Conservation (phyloP, 306 rosid species). For the Clitoria ternatea region DNA sequence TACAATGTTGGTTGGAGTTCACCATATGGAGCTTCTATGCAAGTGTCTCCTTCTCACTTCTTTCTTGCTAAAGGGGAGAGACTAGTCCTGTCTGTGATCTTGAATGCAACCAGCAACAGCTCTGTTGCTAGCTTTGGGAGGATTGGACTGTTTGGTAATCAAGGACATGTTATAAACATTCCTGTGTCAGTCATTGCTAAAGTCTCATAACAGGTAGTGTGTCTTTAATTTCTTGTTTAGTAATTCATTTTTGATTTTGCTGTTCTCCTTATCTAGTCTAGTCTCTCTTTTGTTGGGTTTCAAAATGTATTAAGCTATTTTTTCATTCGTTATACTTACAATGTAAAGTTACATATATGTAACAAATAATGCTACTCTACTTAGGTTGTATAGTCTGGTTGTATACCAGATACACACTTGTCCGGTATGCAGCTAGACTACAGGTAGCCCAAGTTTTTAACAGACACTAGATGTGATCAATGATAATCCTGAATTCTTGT, state of each 20-base stretch:
- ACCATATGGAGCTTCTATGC: constrained; percentile 68
- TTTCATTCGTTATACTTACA: constrained; percentile 36
- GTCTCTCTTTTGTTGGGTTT: neutral
- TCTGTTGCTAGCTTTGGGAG: constrained; percentile 86
- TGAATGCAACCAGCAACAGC: constrained; percentile 61
- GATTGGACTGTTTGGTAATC: constrained; percentile 82
- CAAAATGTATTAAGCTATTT: constrained; percentile 34
- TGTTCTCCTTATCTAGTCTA: neutral
- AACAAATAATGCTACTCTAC: neutral
- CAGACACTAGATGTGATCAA: neutral
- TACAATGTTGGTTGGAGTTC: constrained; percentile 80
- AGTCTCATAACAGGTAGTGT: constrained; percentile 34
- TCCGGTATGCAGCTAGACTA: neutral
- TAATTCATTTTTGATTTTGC: neutral
- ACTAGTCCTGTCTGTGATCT: constrained; percentile 55
- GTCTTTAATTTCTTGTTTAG: neutral
- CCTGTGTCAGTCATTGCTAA: constrained; percentile 68
- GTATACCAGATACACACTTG: neutral
- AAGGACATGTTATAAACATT: constrained; percentile 77
- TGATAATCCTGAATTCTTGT: neutral
- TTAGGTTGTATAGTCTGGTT: neutral
- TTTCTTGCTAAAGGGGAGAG: constrained; percentile 47
- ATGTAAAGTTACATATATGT: constrained; percentile 34
- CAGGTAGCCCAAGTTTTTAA: neutral
- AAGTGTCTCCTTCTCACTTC: constrained; percentile 69